phyloP scores from a whole-genome alignment of 2,329 filamentous ascomycete genomes.

The Cryphonectria nitschkei region DNA sequence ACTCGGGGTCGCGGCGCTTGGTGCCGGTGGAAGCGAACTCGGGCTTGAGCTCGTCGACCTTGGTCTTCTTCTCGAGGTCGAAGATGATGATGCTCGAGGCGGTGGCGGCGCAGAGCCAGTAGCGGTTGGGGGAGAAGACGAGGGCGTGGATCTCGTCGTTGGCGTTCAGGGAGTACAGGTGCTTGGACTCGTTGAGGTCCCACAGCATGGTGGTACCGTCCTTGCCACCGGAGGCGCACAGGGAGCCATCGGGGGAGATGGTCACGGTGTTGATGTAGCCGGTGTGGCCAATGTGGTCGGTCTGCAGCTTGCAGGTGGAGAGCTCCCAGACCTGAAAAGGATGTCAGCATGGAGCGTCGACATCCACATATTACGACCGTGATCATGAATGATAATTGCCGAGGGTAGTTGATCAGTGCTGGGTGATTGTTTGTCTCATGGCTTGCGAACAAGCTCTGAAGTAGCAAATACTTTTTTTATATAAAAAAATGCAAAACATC shows the following conservation, averaged over 20 bases:
- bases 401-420: slow-evolving; percentile 68
- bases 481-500: slow-evolving; percentile 82
- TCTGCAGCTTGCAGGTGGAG: slow-evolving; percentile 98
- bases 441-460: slow-evolving; percentile 91
- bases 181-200: slow-evolving; percentile 99
- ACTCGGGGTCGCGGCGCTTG: slow-evolving; percentile 98
- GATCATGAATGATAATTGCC: neutral
- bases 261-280: slow-evolving; percentile 99
- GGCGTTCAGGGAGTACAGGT: slow-evolving; percentile 99
- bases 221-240: slow-evolving; percentile 99
- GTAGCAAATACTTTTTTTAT: slow-evolving; percentile 98
- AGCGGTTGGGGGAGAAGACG: slow-evolving; percentile 99
- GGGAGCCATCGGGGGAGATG: slow-evolving; percentile 98
- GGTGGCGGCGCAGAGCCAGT: slow-evolving; percentile 99
- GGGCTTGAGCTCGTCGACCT: slow-evolving; percentile 99
- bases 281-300: slow-evolving; percentile 99
- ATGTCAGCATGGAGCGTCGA: slow-evolving; percentile 34
- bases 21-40: slow-evolving; percentile 88
- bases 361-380: neutral
- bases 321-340: slow-evolving; percentile 93
- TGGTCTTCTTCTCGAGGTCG: slow-evolving; percentile 99
- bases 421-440: slow-evolving; percentile 98
- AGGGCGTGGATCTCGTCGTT: slow-evolving; percentile 99
- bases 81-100: slow-evolving; percentile 99
- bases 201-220: slow-evolving; percentile 99